phyloP scores from a whole-genome alignment of 352 stramenopile species.

The Globisporangium emineosum region DNA sequence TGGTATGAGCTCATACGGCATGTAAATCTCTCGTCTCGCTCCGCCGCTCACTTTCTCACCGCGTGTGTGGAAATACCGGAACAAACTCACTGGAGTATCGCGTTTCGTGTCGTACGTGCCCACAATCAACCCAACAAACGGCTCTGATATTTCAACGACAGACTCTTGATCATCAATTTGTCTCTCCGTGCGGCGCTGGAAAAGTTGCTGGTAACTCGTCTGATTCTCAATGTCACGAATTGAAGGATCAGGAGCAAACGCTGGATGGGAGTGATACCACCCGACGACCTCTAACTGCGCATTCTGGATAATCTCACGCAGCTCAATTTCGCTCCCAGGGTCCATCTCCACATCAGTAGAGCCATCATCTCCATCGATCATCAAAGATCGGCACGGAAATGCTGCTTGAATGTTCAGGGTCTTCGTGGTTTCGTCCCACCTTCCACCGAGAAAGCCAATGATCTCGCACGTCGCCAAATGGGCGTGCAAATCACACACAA shows the following conservation, averaged over 20 bases:
- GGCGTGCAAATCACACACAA: conserved; percentile 91
- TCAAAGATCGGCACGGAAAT: conserved; percentile 90
- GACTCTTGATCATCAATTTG: conserved; percentile 18
- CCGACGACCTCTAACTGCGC: conserved; percentile 89
- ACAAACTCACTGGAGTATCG: conserved; percentile 68
- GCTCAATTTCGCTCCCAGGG: conserved; percentile 88
- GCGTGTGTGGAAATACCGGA: conserved; percentile 82
- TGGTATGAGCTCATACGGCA: conserved; percentile 72
- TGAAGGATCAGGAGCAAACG: conserved; percentile 91
- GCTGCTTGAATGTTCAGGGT: conserved; percentile 91
- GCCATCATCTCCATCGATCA: conserved; percentile 87
- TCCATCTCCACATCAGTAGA: conserved; percentile 96
- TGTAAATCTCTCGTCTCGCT: conserved; percentile 44
- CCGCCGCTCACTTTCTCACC: conserved; percentile 64
- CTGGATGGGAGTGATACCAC: conserved; percentile 95
- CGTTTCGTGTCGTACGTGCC: conserved; percentile 90
- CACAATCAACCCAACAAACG: conserved; percentile 94
- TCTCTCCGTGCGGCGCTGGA: conserved; percentile 45
- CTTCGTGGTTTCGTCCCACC: conserved; percentile 79
- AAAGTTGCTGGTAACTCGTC: conserved; percentile 90
- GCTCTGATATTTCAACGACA: conserved; percentile 44
- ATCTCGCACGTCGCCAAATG: conserved; percentile 93
- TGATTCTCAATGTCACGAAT: conserved; percentile 95
- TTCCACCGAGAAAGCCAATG: conserved; percentile 92
- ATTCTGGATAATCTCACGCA: conserved; percentile 89